phyloP scores from a whole-genome alignment of 345 rosid genomes.

The Boechera stricta region DNA sequence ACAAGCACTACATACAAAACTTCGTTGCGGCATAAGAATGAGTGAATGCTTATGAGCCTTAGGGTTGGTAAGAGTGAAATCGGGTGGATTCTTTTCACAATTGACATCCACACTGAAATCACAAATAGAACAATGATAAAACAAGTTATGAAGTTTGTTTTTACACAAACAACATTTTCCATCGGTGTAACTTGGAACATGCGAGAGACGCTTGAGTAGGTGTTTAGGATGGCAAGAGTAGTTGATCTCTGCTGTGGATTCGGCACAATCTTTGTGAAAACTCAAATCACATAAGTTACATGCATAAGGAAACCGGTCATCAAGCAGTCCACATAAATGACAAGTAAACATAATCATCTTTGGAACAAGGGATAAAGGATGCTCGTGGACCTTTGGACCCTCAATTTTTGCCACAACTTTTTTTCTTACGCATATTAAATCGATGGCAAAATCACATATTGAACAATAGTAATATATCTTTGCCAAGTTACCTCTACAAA shows the following conservation, averaged over 20 bases:
- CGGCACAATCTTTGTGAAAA: conserved; percentile 15
- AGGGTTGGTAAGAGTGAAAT: background rate
- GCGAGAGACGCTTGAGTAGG: background rate
- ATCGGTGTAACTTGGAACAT: background rate
- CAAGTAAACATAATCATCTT: background rate
- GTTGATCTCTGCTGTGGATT: background rate
- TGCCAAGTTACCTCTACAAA: conserved; percentile 8
- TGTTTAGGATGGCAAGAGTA: conserved; percentile 8
- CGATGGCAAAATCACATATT: background rate
- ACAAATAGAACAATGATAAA: background rate
- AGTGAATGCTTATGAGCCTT: background rate
- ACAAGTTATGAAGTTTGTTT: background rate
- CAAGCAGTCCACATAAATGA: background rate
- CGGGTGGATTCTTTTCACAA: conserved; percentile 1
- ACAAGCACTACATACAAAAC: background rate
- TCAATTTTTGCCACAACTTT: background rate
- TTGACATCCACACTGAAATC: background rate
- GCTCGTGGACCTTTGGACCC: background rate
- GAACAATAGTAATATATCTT: background rate
- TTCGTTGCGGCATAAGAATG: background rate
- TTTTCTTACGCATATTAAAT: conserved; percentile 1
- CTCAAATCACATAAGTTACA: conserved; percentile 6
- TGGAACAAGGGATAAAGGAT: background rate
- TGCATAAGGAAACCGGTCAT: background rate
- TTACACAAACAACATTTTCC: background rate